These are phyloP conservation scores for Apium graveolens DNA, from an alignment of 129 eudicot genomes.

Conservation along the genomic window DNA sequence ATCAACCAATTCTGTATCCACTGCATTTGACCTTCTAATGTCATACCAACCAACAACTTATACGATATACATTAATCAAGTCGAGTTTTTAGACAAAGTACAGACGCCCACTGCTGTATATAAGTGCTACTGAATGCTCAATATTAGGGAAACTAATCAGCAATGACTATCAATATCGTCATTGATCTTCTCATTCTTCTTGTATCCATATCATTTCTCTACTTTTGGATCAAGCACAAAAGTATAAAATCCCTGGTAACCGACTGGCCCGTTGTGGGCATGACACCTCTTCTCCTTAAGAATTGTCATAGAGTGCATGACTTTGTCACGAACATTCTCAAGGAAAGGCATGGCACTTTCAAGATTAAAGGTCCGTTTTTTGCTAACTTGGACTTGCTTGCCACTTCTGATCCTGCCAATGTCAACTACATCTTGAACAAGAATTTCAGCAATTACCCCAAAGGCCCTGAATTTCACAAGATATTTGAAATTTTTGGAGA, in stretches of 20 bases:
- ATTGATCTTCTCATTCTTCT: neutral
- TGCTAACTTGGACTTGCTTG: slow-evolving; percentile 16
- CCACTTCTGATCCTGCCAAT: slow-evolving; percentile 30
- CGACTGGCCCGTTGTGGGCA: slow-evolving; percentile 24
- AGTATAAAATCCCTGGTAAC: neutral
- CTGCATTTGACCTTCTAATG: neutral
- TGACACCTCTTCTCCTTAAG: slow-evolving; percentile 13
- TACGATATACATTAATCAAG: neutral
- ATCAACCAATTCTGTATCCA: neutral
- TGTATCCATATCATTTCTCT: neutral
- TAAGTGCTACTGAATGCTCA: neutral
- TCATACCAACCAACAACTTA: neutral
- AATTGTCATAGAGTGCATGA: slow-evolving; percentile 23
- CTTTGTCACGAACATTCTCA: slow-evolving; percentile 13
- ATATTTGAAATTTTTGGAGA: slow-evolving; percentile 14
- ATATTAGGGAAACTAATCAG: neutral
- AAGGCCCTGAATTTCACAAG: slow-evolving; percentile 18
- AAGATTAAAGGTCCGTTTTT: slow-evolving; percentile 27
- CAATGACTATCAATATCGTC: neutral
- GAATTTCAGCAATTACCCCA: slow-evolving; percentile 27
- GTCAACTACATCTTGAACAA: slow-evolving; percentile 24
- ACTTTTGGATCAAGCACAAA: neutral
- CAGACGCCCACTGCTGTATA: neutral
- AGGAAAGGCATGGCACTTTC: slow-evolving; percentile 8
- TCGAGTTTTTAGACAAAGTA: neutral